Base-by-base conservation (phyloP, 2,329 filamentous ascomycete species). In the Tolypocladium guangdongense region DNA sequence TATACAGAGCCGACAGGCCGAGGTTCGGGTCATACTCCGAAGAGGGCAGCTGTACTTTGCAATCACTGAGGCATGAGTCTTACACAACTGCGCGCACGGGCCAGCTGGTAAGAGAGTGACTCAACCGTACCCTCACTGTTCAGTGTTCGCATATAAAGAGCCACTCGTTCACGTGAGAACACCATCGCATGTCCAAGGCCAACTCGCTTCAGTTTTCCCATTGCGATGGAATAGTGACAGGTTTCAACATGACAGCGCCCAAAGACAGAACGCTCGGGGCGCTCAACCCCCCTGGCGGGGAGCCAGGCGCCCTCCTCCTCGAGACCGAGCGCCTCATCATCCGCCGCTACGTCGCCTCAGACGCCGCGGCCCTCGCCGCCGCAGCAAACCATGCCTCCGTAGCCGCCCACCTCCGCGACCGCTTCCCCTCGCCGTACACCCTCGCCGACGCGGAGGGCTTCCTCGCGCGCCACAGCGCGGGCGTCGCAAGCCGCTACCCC, bases 371-470 rank as follows among this genome's bases (percentile, higher is more conserved):
- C 22, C 49, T 73, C 36, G 59, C 69, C 5, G 52, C 52, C 4
- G 66, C 63, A 1, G 73, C 65, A 53, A 69, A 78, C 63, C 66
- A 73, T 55, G 60, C 62, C 11, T 56, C 68, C 22, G 62, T 80
- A 4, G 58, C 64, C 1, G 55, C 52, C 12, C 67, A 64, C 58
- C 68, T 80, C 68, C 70, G 71, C 54, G 64, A 75, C 59, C 57
- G 63, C 41, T 79, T 78, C 54, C 74, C 76, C 3, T 60, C 57
- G 11, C 77, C 77, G 0, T 79, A 78, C 63, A 72, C 67, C 0
- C 57, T 71, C 10, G 63, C 65, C 8, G 62, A 70, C 49, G 72
- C 74, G 2, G 57, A 70, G 22, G 41, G 16, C n/a, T 76, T 69
- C 61, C 66, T 77, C 56, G 14, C 24, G 38, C 39, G 38, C 52